Evolutionary conservation across 164 flowering plant genomes (phyloP), one percentile per base, ranked within the genome.

Genomic region (Aristolochia fimbriata): DNA sequence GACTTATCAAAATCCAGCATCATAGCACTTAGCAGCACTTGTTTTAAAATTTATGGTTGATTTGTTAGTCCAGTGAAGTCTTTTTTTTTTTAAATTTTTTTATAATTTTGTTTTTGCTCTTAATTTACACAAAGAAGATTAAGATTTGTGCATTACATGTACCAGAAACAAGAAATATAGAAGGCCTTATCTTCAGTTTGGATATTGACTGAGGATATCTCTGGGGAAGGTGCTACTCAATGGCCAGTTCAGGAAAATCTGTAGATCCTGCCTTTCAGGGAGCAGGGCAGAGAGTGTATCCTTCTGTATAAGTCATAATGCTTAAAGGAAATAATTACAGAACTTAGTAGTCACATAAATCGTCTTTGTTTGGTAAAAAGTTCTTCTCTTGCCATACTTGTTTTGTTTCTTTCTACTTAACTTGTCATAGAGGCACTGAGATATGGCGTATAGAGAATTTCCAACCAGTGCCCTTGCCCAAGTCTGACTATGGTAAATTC

Each of bases 371-470:
- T 37, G 1, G 1, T 37, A 37, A 3, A 37, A 37, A 37, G 4
- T 37, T 10, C 43, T 37, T 37, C 10, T 37, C 43, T 37, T 37
- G 43, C 43, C 7, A 37, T 37, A 7, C 43, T 6, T 37, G 43
- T 37, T 10, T 6, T 37, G 9, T 37, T 16, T 22, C 45, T 53
- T 45, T 62, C 2, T 16, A 27, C 86, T 87, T 85, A 76, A 92
- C 84, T 62, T 57, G 57, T 62, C 30, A 1, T 63, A 93, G 99
- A 58, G 99, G 99, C 67, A 81, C 86, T 63, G 97, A 88, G 74
- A 93, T 90, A 15, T 93, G 99, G 99, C 71, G 98, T 61, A 84
- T 93, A 59, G 98, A 88, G 80, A 75, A 90, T 71, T 87, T 90
- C 66, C 86, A 76, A 74, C 93, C 96, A 50, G 97, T 93, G 72